Base-by-base conservation (phyloP, 1,284 basidiomycete species). In the Ganoderma lingzhi region DNA sequence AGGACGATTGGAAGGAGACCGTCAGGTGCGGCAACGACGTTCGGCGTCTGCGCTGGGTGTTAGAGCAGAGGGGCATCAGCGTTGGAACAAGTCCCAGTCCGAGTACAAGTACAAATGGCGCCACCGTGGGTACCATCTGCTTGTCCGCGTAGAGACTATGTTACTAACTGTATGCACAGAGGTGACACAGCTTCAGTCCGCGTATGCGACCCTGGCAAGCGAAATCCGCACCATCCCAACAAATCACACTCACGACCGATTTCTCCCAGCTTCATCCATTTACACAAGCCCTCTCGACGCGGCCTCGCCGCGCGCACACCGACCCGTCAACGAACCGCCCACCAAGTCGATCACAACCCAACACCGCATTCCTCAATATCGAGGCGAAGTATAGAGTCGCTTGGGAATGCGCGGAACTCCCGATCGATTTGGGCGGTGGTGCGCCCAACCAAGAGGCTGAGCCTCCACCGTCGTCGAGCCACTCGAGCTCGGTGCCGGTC, bases 381-480 rank as follows among this genome's bases (percentile, higher is more conserved):
- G 87, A 89, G 58, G 78, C 83, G 61, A 86, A 88, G 74, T 91
- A 90, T 77, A 86, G 86, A 17, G 87, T 95, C 35, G 92, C 93
- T 62, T 96, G 95, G 94, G 95, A 97, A 76, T 96, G 95, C 77
- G 95, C 94, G 0, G 93, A 94, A 73, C 83, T 96, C 62, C 84
- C 97, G 39, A 92, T 96, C 69, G 93, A 96, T 76, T 84, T 96
- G 4, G 93, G 91, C 0, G 88, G 88, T 2, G 59, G 59, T 28
- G 77, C 79, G n/a, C 23, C 23, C 23, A 64, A 76, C 0, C 69
- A 77, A 41, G 64, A 74, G 6, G 64, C 76, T 0, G 71, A 80
- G 65, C 71, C 80, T 15, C 69, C 74, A 19, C 73, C 70, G 37
- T 64, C 71, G 35, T 73, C 71, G n/a, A 73, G 59, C 53, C 75